A percentile compares a stretch with the other conserved stretches of the same genome.
Evolutionary conservation across 2,329 filamentous ascomycete genomes (phyloP).

Genomic region (Beauveria sp.): DNA sequence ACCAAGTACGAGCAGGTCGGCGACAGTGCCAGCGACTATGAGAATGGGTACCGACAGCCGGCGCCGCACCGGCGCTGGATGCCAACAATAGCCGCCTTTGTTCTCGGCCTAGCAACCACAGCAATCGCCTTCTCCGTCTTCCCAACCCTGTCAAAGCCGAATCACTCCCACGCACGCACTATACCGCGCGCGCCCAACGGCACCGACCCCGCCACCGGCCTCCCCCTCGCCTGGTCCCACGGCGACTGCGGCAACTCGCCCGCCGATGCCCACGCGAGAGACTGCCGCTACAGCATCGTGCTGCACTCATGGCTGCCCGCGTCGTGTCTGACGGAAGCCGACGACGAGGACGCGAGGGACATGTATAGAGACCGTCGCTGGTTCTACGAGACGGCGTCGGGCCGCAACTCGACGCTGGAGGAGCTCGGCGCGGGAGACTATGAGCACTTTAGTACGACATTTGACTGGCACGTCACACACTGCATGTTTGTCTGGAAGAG

Average conservation of each 20-base stretch:
- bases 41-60: not conserved
- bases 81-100: not conserved
- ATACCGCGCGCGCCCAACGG: slow-evolving; percentile 10
- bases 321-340: slow-evolving; percentile 14
- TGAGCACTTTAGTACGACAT: slow-evolving; percentile 14
- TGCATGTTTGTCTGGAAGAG: slow-evolving; percentile 18
- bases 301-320: slow-evolving; percentile 18
- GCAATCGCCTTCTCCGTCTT: not conserved
- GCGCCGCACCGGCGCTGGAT: not conserved
- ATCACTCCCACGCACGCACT: not conserved
- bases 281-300: slow-evolving; percentile 16
- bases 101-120: slow-evolving; percentile 4
- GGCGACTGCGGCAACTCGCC: slow-evolving; percentile 18
- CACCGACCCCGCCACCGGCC: slow-evolving; percentile 12
- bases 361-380: slow-evolving; percentile 16
- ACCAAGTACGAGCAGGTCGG: slow-evolving; percentile 6
- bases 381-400: slow-evolving; percentile 12
- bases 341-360: slow-evolving; percentile 16
- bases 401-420: slow-evolving; percentile 14
- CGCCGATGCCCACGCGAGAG: slow-evolving; percentile 11
- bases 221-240: slow-evolving; percentile 14
- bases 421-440: slow-evolving; percentile 15
- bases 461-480: slow-evolving; percentile 17
- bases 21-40: not conserved
- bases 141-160: not conserved